A percentile compares a stretch with the other conserved stretches of the same genome.
These are phyloP conservation scores for Epichloe typhina DNA, from an alignment of 2,329 filamentous ascomycete species.

Conservation along the genomic window DNA sequence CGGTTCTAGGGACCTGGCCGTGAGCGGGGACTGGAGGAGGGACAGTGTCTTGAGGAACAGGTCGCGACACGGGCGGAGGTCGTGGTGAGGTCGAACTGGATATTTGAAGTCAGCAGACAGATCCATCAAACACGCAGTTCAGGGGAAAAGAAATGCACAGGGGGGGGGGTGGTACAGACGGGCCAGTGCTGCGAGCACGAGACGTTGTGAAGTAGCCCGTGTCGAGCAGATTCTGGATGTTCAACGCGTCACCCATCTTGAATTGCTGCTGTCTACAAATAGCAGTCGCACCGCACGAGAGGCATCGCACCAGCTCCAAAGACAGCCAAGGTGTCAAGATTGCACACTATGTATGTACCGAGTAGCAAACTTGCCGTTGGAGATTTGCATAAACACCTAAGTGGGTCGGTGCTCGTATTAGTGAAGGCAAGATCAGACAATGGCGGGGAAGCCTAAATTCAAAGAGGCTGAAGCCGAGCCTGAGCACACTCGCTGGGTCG, in stretches of 20 bases:
- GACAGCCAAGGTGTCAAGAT: background rate
- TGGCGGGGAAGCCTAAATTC: no score
- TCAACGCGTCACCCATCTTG: slow-evolving; percentile 30
- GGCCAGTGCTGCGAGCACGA: slow-evolving; percentile 22
- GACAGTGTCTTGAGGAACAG: slow-evolving; percentile 8
- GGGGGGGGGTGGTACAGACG: slow-evolving; percentile 10
- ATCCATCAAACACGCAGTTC: background rate
- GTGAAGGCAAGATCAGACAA: no score
- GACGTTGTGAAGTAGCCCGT: slow-evolving; percentile 39
- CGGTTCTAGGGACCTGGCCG: slow-evolving; percentile 5
- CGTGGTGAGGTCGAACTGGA: slow-evolving; percentile 7
- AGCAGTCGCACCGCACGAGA: slow-evolving; percentile 6
- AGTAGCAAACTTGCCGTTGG: background rate
- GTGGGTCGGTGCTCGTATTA: no score
- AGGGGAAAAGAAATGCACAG: background rate
- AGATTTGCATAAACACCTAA: no score
- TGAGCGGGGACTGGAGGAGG: slow-evolving; percentile 7
- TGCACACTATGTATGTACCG: background rate
- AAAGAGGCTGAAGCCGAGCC: no score
- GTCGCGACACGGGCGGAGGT: slow-evolving; percentile 8
- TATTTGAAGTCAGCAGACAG: background rate
- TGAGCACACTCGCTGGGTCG: no score
- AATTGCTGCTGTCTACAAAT: slow-evolving; percentile 6
- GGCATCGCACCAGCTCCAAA: slow-evolving; percentile 11
- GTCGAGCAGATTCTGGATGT: slow-evolving; percentile 33